Conservation (phyloP, 2,329 filamentous ascomycete species). For the Pyricularia sp. region DNA sequence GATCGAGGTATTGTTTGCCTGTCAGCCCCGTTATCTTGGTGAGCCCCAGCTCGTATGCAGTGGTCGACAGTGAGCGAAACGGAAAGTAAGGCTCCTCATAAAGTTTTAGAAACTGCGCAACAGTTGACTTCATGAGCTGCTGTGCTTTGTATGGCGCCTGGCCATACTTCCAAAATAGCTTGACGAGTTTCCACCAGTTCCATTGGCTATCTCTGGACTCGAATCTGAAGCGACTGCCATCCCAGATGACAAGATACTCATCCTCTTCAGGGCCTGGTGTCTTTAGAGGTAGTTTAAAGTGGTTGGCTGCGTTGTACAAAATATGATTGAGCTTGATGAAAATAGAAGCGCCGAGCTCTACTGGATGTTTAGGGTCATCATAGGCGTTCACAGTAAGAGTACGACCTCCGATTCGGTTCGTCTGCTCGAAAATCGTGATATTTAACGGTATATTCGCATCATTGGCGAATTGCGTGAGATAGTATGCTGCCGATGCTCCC, state of each 20-base stretch:
- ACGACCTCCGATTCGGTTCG: conserved; percentile 66
- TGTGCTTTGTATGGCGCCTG: conserved; percentile 61
- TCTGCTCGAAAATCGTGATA: conserved; percentile 80
- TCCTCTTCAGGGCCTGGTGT: conserved; percentile 32
- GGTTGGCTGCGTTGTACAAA: conserved; percentile 56
- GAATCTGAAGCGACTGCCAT: conserved; percentile 64
- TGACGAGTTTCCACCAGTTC: conserved; percentile 68
- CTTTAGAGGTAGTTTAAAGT: conserved; percentile 55
- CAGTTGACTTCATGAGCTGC: conserved; percentile 55
- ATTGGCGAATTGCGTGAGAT: conserved; percentile 59
- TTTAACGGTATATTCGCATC: conserved; percentile 50
- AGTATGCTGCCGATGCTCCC: conserved; percentile 76
- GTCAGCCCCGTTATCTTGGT: conserved; percentile 53
- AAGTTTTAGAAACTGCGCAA: conserved; percentile 63
- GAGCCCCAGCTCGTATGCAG: conserved; percentile 54
- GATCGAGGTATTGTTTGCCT: conserved; percentile 57
- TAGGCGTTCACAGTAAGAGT: conserved; percentile 74
- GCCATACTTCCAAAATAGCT: conserved; percentile 78
- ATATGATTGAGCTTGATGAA: conserved; percentile 81
- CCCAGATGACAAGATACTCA: conserved; percentile 65
- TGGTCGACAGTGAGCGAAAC: conserved; percentile 61
- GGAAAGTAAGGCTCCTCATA: conserved; percentile 78
- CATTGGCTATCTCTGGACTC: conserved; percentile 43
- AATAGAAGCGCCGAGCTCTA: conserved; percentile 85
- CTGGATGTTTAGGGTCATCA: conserved; percentile 48